Conservation (phyloP, 1,139 yeast species). For the Yamadazyma trypodendri region DNA sequence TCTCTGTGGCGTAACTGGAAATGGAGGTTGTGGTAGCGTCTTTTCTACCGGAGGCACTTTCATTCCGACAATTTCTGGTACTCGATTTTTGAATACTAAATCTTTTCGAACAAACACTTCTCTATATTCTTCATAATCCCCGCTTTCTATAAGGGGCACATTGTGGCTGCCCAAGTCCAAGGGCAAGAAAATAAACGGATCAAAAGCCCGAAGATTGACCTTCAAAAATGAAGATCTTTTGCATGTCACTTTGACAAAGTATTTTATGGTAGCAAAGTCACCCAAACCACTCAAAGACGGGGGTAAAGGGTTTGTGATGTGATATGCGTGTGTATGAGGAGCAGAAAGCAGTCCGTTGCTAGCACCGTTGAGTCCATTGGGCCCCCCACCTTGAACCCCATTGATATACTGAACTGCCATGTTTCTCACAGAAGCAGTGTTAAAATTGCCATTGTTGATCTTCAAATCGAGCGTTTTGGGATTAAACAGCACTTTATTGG, state of each 20-base stretch:
- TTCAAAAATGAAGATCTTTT: conserved; percentile 54
- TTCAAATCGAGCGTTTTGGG: conserved; percentile 30
- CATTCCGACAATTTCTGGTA: conserved; percentile 47
- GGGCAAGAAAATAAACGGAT: conserved; percentile 56
- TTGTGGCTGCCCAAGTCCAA: conserved; percentile 38
- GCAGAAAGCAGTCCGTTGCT: too few species aligned
- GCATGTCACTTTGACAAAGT: conserved; percentile 60
- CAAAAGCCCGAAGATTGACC: conserved; percentile 45
- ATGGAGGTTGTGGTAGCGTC: conserved; percentile 21
- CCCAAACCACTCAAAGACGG: conserved; percentile 52
- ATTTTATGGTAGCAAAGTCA: conserved; percentile 46
- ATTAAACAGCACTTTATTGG: conserved; percentile 39
- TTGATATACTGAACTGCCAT: conserved; percentile 20
- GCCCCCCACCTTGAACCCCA: not conserved
- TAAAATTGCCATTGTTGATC: conserved; percentile 38
- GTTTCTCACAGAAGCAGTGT: conserved; percentile 19
- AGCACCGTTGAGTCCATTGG: not conserved
- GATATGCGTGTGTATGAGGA: conserved; percentile 22
- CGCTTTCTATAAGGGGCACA: conserved; percentile 17
- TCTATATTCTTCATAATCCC: conserved; percentile 29
- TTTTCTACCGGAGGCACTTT: conserved; percentile 21
- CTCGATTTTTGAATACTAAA: conserved; percentile 33
- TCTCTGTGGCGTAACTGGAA: conserved; percentile 15
- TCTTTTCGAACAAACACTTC: conserved; percentile 45
- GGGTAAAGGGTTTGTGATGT: conserved; percentile 48